Base-by-base conservation (phyloP, 208 protist species). In the Leishmania arabica region DNA sequence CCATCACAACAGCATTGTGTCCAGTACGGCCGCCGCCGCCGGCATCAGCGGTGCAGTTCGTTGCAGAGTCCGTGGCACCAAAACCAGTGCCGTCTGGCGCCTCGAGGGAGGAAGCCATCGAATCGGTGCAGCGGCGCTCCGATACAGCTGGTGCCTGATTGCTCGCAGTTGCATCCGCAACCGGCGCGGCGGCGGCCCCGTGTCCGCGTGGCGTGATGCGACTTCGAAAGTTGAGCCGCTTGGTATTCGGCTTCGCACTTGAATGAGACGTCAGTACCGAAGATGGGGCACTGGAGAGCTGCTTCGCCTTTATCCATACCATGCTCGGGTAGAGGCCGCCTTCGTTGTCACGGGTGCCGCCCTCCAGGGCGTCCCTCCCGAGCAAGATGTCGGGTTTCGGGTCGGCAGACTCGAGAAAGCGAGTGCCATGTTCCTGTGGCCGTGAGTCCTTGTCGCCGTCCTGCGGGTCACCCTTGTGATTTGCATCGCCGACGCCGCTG, bases 381-480 rank as follows among this genome's bases (percentile, higher is more conserved):
- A 42, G 8, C 51, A 68, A 56, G 72, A 21, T 8, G 37, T 54
- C 2, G 70, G 17, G 64, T 3, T 54, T 62, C 1, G 73, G 72
- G 54, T 78, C 70, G 42, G 68, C 51, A 9, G 74, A 75, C 37
- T 70, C 73, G n/a, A 75, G 77, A 75, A 76, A 78, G 54, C 73
- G 66, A 4, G 68, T 77, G 34, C 58, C 75, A 47, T 34, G 51
- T 31, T 66, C 49, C 58, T 73, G 70, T 53, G 66, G 66, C 53
- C 68, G 75, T 15, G 60, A 69, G 69, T 84, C 81, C 68, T 84
- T 75, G 53, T 74, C 80, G 66, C 80, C 73, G 31, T 75, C 75
- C 42, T 13, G 68, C 17, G n/a, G 9, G 45, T 62, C 56, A 31
- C 56, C 56, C 56, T 31, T 24, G 56, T 0, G 24, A 2, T 31